phyloP scores from a whole-genome alignment of 2,329 filamentous ascomycete genomes.

The Aspergillus pseudonomiae region DNA sequence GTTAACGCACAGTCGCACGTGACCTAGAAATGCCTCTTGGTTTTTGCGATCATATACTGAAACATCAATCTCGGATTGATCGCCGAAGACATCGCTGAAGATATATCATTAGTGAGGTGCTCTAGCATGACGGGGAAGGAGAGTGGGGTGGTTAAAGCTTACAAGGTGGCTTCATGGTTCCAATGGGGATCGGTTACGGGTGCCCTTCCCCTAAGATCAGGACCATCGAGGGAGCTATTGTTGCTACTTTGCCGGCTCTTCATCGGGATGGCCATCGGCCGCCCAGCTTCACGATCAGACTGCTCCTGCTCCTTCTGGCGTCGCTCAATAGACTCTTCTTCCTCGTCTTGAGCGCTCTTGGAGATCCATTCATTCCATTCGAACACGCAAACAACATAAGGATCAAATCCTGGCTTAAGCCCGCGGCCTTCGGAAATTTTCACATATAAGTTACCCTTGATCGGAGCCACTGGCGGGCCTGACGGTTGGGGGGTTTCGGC shows the following conservation, averaged over 20 bases:
- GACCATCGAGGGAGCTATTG: conserved; percentile 74
- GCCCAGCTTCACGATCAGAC: conserved; percentile 78
- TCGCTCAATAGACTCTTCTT: conserved; percentile 64
- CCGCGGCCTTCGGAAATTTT: conserved; percentile 85
- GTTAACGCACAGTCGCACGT: conserved; percentile 78
- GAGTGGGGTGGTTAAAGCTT: conserved; percentile 47
- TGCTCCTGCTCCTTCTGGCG: conserved; percentile 59
- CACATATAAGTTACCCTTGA: conserved; percentile 87
- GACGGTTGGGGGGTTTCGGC: conserved; percentile 31
- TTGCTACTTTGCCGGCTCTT: conserved; percentile 95
- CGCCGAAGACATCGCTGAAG: conserved; percentile 84
- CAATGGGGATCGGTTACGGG: conserved; percentile 83
- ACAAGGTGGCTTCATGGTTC: conserved; percentile 96
- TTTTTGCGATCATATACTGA: conserved; percentile 88
- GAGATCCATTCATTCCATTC: conserved; percentile 97
- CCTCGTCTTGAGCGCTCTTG: conserved; percentile 71
- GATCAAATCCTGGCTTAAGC: conserved; percentile 78
- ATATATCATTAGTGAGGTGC: conserved; percentile 30
- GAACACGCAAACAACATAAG: conserved; percentile 95
- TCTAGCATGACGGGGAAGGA: not conserved
- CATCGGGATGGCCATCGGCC: conserved; percentile 94
- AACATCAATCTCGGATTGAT: conserved; percentile 86
- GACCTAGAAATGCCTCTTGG: conserved; percentile 88
- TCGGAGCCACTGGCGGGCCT: conserved; percentile 67
- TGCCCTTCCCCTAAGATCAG: conserved; percentile 61